These are phyloP conservation scores for Piper longum DNA, from an alignment of 164 flowering plant genomes.

Conservation along the genomic window DNA sequence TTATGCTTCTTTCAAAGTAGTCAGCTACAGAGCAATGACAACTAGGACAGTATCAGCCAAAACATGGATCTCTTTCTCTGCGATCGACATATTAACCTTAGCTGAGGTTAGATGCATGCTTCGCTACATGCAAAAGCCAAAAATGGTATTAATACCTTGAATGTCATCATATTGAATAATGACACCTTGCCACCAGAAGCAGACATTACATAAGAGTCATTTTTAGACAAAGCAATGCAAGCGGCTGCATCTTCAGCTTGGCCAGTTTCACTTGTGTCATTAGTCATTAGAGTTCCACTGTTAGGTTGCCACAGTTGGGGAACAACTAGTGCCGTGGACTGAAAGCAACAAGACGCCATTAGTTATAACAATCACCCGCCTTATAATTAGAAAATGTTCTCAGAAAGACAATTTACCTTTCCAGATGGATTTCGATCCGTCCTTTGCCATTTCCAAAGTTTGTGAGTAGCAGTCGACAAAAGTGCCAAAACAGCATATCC, in stretches of 20 bases:
- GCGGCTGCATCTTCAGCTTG: constrained; percentile 48
- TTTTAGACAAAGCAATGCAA: constrained; percentile 56
- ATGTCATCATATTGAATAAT: constrained; percentile 63
- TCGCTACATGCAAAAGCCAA: neutral
- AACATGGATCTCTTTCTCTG: neutral
- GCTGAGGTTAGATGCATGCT: neutral
- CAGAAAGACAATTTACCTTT: constrained; percentile 23
- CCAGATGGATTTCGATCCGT: constrained; percentile 42
- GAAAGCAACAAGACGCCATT: constrained; percentile 2
- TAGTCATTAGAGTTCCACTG: constrained; percentile 55
- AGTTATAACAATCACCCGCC: neutral
- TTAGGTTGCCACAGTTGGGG: constrained; percentile 66
- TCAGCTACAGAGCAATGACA: too few species aligned
- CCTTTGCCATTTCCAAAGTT: constrained; percentile 75
- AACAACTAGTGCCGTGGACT: constrained; percentile 45
- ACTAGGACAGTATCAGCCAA: too few species aligned
- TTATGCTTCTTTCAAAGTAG: too few species aligned
- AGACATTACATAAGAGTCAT: constrained; percentile 57
- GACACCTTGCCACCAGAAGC: constrained; percentile 64
- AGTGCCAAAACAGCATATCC: constrained; percentile 49
- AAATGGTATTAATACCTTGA: constrained; percentile 26
- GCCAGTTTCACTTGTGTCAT: constrained; percentile 33
- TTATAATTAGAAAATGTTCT: neutral
- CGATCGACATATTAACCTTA: neutral
- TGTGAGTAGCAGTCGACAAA: constrained; percentile 48